phyloP scores from a whole-genome alignment of 495 filamentous ascomycete species.

The Neurospora terricola region DNA sequence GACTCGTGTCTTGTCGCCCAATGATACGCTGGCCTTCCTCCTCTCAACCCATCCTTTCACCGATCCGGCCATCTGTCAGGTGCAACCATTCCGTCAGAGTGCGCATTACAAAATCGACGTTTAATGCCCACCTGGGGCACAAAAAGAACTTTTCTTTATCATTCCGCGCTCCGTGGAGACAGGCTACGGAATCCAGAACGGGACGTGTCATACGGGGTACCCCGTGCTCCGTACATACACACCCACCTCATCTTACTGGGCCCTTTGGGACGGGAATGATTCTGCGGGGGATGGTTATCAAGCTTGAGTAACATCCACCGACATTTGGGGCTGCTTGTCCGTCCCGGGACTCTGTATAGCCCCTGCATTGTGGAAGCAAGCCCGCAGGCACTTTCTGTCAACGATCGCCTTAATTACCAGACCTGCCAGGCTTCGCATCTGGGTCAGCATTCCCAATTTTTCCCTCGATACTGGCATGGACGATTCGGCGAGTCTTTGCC shows the following conservation, averaged over 20 bases:
- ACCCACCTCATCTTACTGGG: neutral
- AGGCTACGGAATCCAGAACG: neutral
- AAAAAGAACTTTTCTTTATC: neutral
- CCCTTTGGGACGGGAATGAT: constrained; percentile 4
- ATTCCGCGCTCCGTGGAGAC: neutral
- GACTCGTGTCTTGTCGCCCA: constrained; percentile 7
- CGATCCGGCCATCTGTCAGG: neutral
- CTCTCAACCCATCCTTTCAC: neutral
- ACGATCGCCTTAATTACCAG: neutral
- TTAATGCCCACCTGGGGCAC: neutral
- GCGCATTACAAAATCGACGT: neutral
- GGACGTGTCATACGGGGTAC: neutral
- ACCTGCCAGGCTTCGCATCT: neutral
- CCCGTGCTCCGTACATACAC: constrained; percentile 2
- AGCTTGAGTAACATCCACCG: constrained; percentile 8
- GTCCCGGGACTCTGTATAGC: constrained; percentile 13
- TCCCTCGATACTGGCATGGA: neutral
- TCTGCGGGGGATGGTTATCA: constrained; percentile 5
- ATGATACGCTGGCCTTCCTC: neutral
- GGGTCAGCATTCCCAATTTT: neutral
- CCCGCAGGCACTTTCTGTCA: constrained; percentile 3
- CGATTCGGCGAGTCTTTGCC: neutral
- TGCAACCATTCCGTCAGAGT: neutral
- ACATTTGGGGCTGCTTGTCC: neutral
- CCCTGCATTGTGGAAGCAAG: constrained; percentile 17